phyloP scores from a whole-genome alignment of 441 rosid species.

The Codiaeum variegatum region DNA sequence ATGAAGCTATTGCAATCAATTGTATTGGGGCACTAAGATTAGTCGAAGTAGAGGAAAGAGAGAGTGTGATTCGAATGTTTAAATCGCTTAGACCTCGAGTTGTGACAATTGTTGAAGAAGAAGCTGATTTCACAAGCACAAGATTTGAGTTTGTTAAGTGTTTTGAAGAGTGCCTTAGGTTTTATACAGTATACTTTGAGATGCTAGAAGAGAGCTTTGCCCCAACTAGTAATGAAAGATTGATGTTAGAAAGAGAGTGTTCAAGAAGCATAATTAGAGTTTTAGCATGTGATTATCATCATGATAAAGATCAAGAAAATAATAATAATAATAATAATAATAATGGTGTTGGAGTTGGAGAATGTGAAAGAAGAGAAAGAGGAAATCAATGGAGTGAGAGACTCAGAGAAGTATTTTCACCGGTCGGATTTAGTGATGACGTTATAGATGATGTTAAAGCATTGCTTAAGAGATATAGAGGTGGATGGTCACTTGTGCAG shows the following conservation, averaged over 20 bases:
- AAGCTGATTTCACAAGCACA: conserved; percentile 59
- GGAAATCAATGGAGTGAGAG: conserved; percentile 55
- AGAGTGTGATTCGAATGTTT: conserved; percentile 35
- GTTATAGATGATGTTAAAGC: conserved; percentile 69
- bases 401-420: conserved; percentile 36
- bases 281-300: conserved; percentile 42
- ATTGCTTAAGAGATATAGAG: conserved; percentile 54
- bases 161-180: conserved; percentile 67
- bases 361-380: conserved; percentile 58
- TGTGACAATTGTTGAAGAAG: conserved; percentile 68
- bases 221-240: conserved; percentile 57
- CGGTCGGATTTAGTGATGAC: conserved; percentile 53
- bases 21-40: conserved; percentile 56
- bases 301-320: no score
- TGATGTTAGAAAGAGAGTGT: conserved; percentile 66
- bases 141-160: conserved; percentile 51
- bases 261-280: conserved; percentile 70
- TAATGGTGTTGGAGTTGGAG: conserved; percentile 22
- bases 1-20: conserved; percentile 59
- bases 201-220: conserved; percentile 69
- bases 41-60: conserved; percentile 44
- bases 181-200: conserved; percentile 57
- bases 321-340: conserved; percentile 15
- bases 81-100: conserved; percentile 46
- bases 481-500: conserved; percentile 48